Conservation (phyloP, 306 rosid genomes). For the Myrica gale region DNA sequence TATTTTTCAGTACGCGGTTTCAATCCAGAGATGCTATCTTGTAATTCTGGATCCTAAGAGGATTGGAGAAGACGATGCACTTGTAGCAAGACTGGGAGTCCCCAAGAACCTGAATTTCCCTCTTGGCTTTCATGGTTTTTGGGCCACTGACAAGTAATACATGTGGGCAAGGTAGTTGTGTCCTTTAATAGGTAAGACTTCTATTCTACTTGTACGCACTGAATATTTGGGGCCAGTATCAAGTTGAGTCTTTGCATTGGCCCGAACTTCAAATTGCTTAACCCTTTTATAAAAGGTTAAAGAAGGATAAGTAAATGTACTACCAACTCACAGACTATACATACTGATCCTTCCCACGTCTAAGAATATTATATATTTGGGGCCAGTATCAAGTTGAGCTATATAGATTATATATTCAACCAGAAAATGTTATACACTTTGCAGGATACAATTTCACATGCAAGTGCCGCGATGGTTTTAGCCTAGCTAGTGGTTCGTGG, state of each 20-base stretch:
- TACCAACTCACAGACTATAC: no score
- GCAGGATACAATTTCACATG: no score
- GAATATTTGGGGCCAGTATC: background rate
- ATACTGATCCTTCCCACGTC: no score
- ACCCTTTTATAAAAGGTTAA: no score
- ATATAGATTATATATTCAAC: no score
- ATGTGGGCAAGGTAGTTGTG: background rate
- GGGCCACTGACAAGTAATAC: slow-evolving; percentile 46
- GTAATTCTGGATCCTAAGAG: slow-evolving; percentile 54
- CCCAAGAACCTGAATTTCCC: slow-evolving; percentile 80
- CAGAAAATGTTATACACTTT: no score
- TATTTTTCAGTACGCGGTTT: slow-evolving; percentile 73
- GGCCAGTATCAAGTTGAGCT: no score
- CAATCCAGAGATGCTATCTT: slow-evolving; percentile 72
- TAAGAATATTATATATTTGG: no score
- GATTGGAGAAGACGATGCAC: slow-evolving; percentile 65
- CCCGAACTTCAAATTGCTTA: background rate
- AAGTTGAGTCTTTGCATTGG: no score
- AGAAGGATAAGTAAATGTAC: no score
- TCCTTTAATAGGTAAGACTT: background rate
- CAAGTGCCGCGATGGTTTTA: no score
- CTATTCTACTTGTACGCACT: background rate
- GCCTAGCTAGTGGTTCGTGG: no score
- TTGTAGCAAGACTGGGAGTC: slow-evolving; percentile 73
- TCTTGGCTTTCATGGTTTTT: slow-evolving; percentile 81